Percentiles rank a stretch among this genome's conserved stretches.
Evolutionary conservation across 139 green algal genomes (phyloP).

Genomic region (Trebouxia sp.): DNA sequence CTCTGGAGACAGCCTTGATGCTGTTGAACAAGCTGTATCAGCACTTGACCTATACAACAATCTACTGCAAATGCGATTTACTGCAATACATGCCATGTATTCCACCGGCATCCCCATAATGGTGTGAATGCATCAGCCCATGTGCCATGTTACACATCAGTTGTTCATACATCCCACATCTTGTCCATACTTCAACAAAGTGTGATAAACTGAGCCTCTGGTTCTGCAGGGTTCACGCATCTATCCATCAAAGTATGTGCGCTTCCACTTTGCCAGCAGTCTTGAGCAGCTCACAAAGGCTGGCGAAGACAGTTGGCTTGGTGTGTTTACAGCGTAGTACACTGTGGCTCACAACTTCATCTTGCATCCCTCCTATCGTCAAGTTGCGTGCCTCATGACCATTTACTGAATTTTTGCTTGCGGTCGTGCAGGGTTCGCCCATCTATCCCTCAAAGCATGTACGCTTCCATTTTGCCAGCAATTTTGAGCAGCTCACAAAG

Average conservation of each 20-base stretch:
- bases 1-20: too few relatives aligned
- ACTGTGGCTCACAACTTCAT: not conserved
- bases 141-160: too few relatives aligned
- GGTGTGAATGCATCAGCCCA: too few relatives aligned
- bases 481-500: not conserved
- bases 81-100: too few relatives aligned
- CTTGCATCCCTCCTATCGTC: not conserved
- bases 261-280: slow-evolving; percentile 6
- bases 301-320: not conserved
- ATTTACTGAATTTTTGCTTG: not conserved
- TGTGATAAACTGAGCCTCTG: too few relatives aligned
- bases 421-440: slow-evolving; percentile 22
- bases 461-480: slow-evolving; percentile 35
- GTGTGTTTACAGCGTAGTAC: not conserved
- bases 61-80: too few relatives aligned
- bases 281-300: not conserved
- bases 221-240: not conserved
- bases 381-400: not conserved
- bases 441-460: slow-evolving; percentile 40
- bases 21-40: too few relatives aligned
- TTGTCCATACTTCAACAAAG: too few relatives aligned
- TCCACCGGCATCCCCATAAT: too few relatives aligned
- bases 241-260: not conserved
- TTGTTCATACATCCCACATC: too few relatives aligned
- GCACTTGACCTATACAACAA: too few relatives aligned